These are phyloP conservation scores for Xylariales sp. DNA, from an alignment of 2,329 filamentous ascomycete genomes.

Conservation along the genomic window DNA sequence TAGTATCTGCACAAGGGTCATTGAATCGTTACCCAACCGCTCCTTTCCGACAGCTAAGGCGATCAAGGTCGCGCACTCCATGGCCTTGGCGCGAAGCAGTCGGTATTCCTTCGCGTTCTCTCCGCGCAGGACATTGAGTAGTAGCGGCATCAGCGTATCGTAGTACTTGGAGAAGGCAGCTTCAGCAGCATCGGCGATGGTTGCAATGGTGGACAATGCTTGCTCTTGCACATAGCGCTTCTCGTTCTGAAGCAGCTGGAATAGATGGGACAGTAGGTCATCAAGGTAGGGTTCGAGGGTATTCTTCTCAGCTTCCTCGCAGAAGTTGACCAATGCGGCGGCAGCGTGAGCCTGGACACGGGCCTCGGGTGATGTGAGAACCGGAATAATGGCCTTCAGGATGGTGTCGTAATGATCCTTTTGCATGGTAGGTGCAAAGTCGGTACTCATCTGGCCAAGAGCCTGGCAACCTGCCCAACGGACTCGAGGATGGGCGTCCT, in stretches of 20 bases:
- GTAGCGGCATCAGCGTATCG: constrained; percentile 87
- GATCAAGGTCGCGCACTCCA: constrained; percentile 98
- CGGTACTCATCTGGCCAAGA: constrained; percentile 98
- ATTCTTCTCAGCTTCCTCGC: constrained; percentile 92
- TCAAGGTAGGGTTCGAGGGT: constrained; percentile 92
- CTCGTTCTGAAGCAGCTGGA: constrained; percentile 81
- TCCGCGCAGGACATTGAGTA: constrained; percentile 83
- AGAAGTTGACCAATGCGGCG: constrained; percentile 98
- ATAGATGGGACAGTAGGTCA: constrained; percentile 76
- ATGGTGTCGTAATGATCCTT: constrained; percentile 87
- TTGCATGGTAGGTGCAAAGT: constrained; percentile 98
- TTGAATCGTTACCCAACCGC: constrained; percentile 80
- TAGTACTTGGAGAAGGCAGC: constrained; percentile 94
- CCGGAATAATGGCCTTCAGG: constrained; percentile 85
- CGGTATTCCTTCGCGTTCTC: constrained; percentile 93
- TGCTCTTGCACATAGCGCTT: constrained; percentile 98
- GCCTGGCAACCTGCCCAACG: constrained; percentile 98
- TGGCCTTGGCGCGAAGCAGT: constrained; percentile 88
- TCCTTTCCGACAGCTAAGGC: constrained; percentile 92
- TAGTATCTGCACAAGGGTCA: constrained; percentile 81
- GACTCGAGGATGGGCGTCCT: constrained; percentile 87
- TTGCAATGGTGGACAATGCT: constrained; percentile 94
- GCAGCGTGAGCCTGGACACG: constrained; percentile 96
- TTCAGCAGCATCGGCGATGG: constrained; percentile 97
- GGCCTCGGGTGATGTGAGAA: constrained; percentile 82